Evolutionary conservation across 495 filamentous ascomycete genomes (phyloP).

Genomic region (Bacidia rubella): DNA sequence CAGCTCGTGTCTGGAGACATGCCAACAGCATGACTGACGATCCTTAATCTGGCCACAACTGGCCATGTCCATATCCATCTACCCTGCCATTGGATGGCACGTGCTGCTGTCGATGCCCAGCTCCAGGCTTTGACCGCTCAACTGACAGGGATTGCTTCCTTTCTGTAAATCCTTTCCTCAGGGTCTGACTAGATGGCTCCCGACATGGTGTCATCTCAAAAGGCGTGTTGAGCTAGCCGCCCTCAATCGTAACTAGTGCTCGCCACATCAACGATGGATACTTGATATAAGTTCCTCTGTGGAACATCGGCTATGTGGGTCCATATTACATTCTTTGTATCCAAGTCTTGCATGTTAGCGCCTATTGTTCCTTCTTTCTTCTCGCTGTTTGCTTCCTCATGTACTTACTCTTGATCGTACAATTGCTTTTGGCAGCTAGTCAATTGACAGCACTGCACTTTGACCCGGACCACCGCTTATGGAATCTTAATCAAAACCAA

Average conservation of each 20-base stretch:
- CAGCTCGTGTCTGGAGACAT: neutral
- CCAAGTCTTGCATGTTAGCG: neutral
- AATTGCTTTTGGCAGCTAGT: neutral
- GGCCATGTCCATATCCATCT: neutral
- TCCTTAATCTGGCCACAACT: neutral
- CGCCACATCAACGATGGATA: neutral
- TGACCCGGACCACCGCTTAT: slow-evolving; percentile 22
- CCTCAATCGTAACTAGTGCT: neutral
- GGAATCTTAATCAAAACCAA: slow-evolving; percentile 29
- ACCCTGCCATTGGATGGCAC: neutral
- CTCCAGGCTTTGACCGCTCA: neutral
- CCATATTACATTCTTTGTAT: neutral
- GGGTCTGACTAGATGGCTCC: neutral
- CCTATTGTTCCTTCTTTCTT: neutral
- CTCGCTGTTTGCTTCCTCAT: neutral
- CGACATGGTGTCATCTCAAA: neutral
- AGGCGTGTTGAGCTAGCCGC: neutral
- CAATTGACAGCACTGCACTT: slow-evolving; percentile 3
- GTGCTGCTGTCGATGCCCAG: neutral
- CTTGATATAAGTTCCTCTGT: neutral
- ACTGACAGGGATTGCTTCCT: neutral
- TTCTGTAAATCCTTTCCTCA: neutral
- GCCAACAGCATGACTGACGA: neutral
- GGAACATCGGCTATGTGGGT: neutral
- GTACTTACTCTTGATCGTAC: neutral